A percentile compares a stretch with the other conserved stretches of the same genome.
phyloP scores from a whole-genome alignment of 148 eudicot species.

The Oxyria digyna region DNA sequence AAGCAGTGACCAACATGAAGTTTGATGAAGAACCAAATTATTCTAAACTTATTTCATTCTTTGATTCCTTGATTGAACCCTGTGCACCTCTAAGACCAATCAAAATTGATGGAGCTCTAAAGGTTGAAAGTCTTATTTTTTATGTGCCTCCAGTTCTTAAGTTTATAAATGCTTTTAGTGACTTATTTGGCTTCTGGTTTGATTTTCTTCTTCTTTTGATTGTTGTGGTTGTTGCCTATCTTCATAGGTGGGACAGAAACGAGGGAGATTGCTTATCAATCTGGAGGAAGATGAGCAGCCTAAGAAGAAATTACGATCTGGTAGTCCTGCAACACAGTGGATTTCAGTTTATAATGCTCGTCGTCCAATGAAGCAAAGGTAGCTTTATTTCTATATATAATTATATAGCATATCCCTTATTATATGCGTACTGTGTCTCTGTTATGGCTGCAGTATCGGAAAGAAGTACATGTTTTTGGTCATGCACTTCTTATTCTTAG shows the following conservation, averaged over 20 bases:
- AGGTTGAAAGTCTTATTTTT: conserved; percentile 25
- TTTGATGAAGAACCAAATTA: conserved; percentile 92
- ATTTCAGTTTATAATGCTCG: conserved; percentile 93
- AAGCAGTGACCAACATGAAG: conserved; percentile 86
- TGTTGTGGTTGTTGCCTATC: background rate
- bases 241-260: conserved; percentile 79
- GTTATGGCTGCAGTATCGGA: background rate
- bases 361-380: conserved; percentile 96
- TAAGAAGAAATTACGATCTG: conserved; percentile 68
- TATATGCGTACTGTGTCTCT: background rate
- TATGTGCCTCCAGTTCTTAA: background rate
- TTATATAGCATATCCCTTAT: background rate
- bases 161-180: background rate
- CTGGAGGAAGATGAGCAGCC: conserved; percentile 92
- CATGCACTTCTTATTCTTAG: background rate
- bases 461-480: background rate
- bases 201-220: background rate
- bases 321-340: conserved; percentile 97
- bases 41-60: conserved; percentile 66
- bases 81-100: conserved; percentile 66
- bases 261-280: conserved; percentile 72
- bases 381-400: conserved; percentile 2
- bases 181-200: background rate
- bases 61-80: conserved; percentile 81
- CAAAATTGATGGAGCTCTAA: conserved; percentile 79